These are phyloP conservation scores for Blastobotrys buckinghamii DNA, from an alignment of 1,139 yeast genomes.

Conservation along the genomic window DNA sequence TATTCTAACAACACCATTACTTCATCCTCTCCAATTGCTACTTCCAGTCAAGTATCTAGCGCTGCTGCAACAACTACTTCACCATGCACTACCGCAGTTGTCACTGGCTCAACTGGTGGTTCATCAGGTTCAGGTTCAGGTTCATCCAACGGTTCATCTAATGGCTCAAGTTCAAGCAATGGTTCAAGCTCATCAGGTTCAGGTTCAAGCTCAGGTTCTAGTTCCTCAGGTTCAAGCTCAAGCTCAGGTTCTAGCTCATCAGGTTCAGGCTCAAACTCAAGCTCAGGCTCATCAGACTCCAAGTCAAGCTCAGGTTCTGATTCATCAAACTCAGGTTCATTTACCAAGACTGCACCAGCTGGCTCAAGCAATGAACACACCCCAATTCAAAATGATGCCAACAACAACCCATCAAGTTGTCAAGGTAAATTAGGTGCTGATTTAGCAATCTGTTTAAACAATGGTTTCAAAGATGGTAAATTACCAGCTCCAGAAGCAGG, in stretches of 20 bases:
- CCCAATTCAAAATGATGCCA: conserved; percentile 6
- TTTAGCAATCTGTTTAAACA: conserved; percentile 13
- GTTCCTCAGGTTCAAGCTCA: conserved; percentile 18
- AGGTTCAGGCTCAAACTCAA: conserved; percentile 13
- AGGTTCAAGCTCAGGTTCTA: conserved; percentile 14
- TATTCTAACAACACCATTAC: too few species aligned
- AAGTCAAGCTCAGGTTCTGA: conserved; percentile 16
- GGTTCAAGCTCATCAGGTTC: conserved; percentile 19
- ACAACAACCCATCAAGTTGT: conserved; percentile 10
- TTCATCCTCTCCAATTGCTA: too few species aligned
- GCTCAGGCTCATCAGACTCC: conserved; percentile 20
- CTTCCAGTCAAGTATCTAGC: too few species aligned
- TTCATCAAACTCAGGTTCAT: conserved; percentile 16
- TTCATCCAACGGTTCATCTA: conserved; percentile 14
- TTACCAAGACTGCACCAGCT: too few species aligned
- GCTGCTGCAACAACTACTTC: too few species aligned
- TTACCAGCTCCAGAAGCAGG: conserved; percentile 14
- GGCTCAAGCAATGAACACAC: neutral
- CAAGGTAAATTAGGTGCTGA: conserved; percentile 11
- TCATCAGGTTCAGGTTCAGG: conserved; percentile 13
- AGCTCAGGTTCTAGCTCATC: conserved; percentile 20
- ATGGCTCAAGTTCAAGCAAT: conserved; percentile 15
- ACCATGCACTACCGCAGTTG: too few species aligned
- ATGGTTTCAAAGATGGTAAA: neutral
- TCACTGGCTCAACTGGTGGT: too few species aligned